Evolutionary conservation across 2,329 filamentous ascomycete species (phyloP), one percentile per base, ranked within the genome.

Genomic region (Fusarium pilosicola): DNA sequence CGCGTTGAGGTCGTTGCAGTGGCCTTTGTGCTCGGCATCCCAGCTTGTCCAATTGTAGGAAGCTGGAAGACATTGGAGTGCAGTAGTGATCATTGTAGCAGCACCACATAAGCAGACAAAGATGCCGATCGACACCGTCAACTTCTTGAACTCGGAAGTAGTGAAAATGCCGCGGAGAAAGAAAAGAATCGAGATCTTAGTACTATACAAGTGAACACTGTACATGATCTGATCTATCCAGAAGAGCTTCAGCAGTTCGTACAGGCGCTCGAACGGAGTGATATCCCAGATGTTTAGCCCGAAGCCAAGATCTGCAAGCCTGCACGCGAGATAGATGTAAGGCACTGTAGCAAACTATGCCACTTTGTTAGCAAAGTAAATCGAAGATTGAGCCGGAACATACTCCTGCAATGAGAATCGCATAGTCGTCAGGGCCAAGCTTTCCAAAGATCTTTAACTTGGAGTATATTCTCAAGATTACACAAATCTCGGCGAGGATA

Each of bases 171-270:
- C 30, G 2, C 55, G 46, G 3, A 75, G 66, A 22, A 75, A 75
- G 36, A 68, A 74, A 5, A 75, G 70, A 8, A 75, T 71, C 1
- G 73, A 75, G 18, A 75, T 48, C 51, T 75, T 75, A 3, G 73
- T 75, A 32, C 66, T 75, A 62, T 75, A 75, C 22, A 75, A 60
- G 8, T 75, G 73, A 22, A 75, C 38, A 28, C 73, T 75, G 39
- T 75, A 75, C 66, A 75, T 58, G 24, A 75, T 75, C 46, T 75
- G 73, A 32, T 75, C 73, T 11, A 75, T 69, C 73, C 73, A 75
- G 55, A 75, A 75, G 7, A 74, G 38, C 36, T 55, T 74, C 3
- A 75, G 49, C 14, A 75, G 51, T 44, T 75, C 42, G 11, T 75
- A 75, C 13, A 75, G 17, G 15, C 62, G 32, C 13, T 68, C 73